Conservation (phyloP, 2,329 filamentous ascomycete genomes). For the Fusarium poae region DNA sequence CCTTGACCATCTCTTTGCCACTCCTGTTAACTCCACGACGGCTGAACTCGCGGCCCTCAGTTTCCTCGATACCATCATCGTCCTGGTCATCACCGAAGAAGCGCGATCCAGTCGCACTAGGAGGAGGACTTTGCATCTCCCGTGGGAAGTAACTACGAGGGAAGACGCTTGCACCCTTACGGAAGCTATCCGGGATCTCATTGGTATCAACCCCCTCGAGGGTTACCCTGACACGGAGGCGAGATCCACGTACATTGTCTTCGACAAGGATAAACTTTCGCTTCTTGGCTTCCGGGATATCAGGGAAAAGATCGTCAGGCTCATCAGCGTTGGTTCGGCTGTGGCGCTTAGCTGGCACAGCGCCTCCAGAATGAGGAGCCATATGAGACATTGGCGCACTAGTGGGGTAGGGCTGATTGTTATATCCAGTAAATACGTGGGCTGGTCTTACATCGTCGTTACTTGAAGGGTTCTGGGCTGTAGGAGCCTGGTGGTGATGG, state of each 20-base stretch:
- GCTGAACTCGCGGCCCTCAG: slow-evolving; percentile 61
- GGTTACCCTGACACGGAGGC: slow-evolving; percentile 89
- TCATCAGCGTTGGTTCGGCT: slow-evolving; percentile 66
- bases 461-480: slow-evolving; percentile 62
- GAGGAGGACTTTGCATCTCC: slow-evolving; percentile 90
- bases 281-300: slow-evolving; percentile 89
- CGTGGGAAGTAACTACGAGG: slow-evolving; percentile 92
- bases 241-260: slow-evolving; percentile 82
- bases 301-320: slow-evolving; percentile 82
- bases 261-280: slow-evolving; percentile 98
- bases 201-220: slow-evolving; percentile 95
- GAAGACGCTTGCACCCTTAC: slow-evolving; percentile 89
- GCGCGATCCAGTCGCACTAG: slow-evolving; percentile 78
- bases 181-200: slow-evolving; percentile 96
- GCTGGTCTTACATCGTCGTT: slow-evolving; percentile 76
- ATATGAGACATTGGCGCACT: slow-evolving; percentile 74
- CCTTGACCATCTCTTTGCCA: slow-evolving; percentile 64
- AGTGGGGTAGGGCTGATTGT: slow-evolving; percentile 69
- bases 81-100: slow-evolving; percentile 78
- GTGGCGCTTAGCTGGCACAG: slow-evolving; percentile 55
- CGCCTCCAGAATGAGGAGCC: slow-evolving; percentile 54
- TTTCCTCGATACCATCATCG: slow-evolving; percentile 66
- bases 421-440: slow-evolving; percentile 81
- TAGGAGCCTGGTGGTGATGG: slow-evolving; percentile 74
- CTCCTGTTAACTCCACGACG: slow-evolving; percentile 53